These are phyloP conservation scores for Simplicillium aogashimaense DNA, from an alignment of 2,329 filamentous ascomycete species.

Conservation along the genomic window DNA sequence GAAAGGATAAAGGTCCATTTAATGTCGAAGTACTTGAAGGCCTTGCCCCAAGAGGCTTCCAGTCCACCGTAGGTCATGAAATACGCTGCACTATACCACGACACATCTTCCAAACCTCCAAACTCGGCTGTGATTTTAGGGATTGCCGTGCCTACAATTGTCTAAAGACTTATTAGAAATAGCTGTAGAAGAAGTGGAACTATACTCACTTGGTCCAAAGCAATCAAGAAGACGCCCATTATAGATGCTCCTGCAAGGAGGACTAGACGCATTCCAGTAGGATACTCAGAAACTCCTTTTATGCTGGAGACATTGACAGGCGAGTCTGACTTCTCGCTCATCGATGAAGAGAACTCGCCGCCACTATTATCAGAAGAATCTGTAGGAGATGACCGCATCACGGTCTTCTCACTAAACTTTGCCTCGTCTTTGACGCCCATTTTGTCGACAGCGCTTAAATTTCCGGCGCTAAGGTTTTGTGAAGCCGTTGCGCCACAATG, in stretches of 20 bases:
- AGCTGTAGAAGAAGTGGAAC: neutral
- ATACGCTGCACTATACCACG: constrained; percentile 35
- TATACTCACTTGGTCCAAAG: neutral
- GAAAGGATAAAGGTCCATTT: constrained; percentile 5
- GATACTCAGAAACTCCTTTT: neutral
- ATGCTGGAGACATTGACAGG: no score
- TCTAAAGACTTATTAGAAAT: neutral
- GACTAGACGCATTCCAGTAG: neutral
- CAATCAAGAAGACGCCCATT: neutral
- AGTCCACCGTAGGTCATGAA: constrained; percentile 17
- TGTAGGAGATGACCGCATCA: no score
- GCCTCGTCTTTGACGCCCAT: no score
- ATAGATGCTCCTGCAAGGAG: neutral
- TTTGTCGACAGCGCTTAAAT: no score
- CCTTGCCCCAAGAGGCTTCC: constrained; percentile 6
- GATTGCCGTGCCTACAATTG: constrained; percentile 8
- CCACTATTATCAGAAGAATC: no score
- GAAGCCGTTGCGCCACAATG: no score
- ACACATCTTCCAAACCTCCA: constrained; percentile 26
- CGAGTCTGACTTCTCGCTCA: no score
- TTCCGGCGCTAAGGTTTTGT: no score
- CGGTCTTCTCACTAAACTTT: no score
- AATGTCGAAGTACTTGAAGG: constrained; percentile 5
- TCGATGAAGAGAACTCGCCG: no score
- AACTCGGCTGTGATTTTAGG: constrained; percentile 12